Evolutionary conservation across 2,329 filamentous ascomycete species (phyloP).

Genomic region (Cucurbitaria berberidis): DNA sequence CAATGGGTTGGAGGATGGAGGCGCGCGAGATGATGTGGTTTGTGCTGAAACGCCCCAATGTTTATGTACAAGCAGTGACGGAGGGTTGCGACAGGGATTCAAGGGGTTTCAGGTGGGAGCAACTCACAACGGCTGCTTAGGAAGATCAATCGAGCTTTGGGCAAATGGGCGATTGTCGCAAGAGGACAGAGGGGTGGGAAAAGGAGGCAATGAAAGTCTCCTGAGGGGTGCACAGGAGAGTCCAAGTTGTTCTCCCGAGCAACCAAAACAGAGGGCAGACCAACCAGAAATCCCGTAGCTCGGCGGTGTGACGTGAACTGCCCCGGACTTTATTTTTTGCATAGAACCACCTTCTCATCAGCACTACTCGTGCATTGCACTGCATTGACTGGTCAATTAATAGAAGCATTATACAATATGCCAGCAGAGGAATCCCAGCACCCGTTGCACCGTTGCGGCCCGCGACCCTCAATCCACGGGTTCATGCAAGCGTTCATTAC

Average conservation of each 20-base stretch:
- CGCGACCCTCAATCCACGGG: not conserved
- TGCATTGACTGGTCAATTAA: not conserved
- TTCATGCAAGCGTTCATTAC: constrained; percentile 5
- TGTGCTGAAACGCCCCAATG: constrained; percentile 33
- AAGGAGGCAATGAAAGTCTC: constrained; percentile 8
- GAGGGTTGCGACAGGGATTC: constrained; percentile 23
- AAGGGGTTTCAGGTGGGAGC: constrained; percentile 12
- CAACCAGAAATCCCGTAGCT: constrained; percentile 21
- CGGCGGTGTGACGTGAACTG: constrained; percentile 18
- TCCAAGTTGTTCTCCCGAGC: constrained; percentile 16
- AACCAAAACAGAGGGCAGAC: constrained; percentile 18
- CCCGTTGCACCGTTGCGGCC: too few relatives aligned
- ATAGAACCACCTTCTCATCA: not conserved
- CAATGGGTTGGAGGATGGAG: constrained; percentile 15
- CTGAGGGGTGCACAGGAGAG: constrained; percentile 8
- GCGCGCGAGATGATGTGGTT: constrained; percentile 36
- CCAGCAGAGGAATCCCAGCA: constrained; percentile 8
- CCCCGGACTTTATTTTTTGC: not conserved
- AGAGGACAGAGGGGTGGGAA: constrained; percentile 3
- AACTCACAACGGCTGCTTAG: constrained; percentile 27
- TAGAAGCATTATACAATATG: not conserved
- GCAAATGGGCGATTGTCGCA: constrained; percentile 2
- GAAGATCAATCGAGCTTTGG: not conserved
- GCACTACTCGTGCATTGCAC: not conserved
- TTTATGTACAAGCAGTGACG: constrained; percentile 31